Evolutionary conservation across 768 basidiomycete species (phyloP), one percentile per base, ranked within the genome.

Genomic region (Paxillus ammoniavirescens): DNA sequence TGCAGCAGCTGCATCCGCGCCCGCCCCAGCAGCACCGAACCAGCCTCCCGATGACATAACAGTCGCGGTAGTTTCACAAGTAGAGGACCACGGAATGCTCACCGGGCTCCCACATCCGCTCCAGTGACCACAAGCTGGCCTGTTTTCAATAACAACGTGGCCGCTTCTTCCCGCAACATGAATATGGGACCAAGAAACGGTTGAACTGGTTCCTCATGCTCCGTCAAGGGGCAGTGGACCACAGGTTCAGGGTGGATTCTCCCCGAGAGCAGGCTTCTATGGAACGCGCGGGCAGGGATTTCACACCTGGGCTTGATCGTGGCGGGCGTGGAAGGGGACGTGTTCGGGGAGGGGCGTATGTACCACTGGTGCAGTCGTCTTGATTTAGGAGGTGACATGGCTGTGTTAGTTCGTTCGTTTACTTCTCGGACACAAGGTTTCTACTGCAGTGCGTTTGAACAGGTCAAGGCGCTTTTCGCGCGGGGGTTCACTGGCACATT

Each of bases 231-330:
- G 73, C 48, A 42, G 53, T 33, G 52, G 50, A 18, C 52, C 58
- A 7, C 71, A 75, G 60, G 72, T 69, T 36, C 70, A 65, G 41
- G 67, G 72, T 12, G 64, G 65, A n/a, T n/a, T n/a, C n/a, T n/a
- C n/a, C n/a, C n/a, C n/a, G n/a, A n/a, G n/a, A n/a, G n/a, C n/a
- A n/a, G 57, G 64, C 4, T 64, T 65, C 26, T 14, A 31, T 52
- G 30, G 45, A 21, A 37, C 48, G 13, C 66, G 74, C 38, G 74
- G 73, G 41, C 62, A 75, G 8, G 74, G 70, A n/a, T 15, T 67
- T 61, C 28, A 41, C 23, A 21, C 55, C 69, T 0, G 45, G 53
- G 47, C 47, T 61, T n/a, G 69, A 71, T 37, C 69, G 74, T 18
- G 73, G 66, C 14, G 65, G 63, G 33, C 61, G 70, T 0, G 71